A percentile compares a stretch with the other conserved stretches of the same genome.
Evolutionary conservation across 1,139 yeast species (phyloP).

Genomic region (Pneumocystis oryctolagi): DNA sequence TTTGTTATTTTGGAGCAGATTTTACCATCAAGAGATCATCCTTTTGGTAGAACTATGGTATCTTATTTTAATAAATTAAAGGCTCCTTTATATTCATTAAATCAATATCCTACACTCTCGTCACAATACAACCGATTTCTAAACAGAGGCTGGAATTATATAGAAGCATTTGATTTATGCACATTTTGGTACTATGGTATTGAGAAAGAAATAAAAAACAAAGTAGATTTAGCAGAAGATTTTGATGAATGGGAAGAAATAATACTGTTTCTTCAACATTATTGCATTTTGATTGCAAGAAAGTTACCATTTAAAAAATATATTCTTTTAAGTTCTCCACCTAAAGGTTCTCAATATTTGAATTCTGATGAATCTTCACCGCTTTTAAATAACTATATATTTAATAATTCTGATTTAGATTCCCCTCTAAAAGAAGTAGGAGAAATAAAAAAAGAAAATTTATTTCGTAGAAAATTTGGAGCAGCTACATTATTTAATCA

Average conservation of each 20-base stretch:
- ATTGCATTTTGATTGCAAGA: conserved; percentile 47
- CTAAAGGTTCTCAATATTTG: not conserved
- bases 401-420: not conserved
- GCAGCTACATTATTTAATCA: conserved; percentile 16
- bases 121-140: conserved; percentile 40
- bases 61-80: conserved; percentile 52
- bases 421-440: not conserved
- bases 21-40: conserved; percentile 46
- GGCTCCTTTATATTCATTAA: conserved; percentile 58
- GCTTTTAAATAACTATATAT: not conserved
- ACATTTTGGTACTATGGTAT: conserved; percentile 43
- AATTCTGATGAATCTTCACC: not conserved
- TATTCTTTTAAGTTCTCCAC: conserved; percentile 15
- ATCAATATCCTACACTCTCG: conserved; percentile 37
- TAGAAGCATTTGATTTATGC: conserved; percentile 42
- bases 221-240: conserved; percentile 41
- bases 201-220: conserved; percentile 28
- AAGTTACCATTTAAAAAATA: conserved; percentile 27
- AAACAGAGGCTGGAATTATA: conserved; percentile 33
- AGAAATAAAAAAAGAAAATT: not conserved
- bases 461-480: conserved; percentile 13
- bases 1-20: conserved; percentile 59
- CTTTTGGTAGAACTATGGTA: conserved; percentile 64
- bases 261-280: conserved; percentile 61
- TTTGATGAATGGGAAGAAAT: conserved; percentile 84